Percentiles rank a stretch among this genome's conserved stretches.
These are phyloP conservation scores for Exophiala xenobiotica DNA, from an alignment of 2,329 filamentous ascomycete species.

Conservation along the genomic window DNA sequence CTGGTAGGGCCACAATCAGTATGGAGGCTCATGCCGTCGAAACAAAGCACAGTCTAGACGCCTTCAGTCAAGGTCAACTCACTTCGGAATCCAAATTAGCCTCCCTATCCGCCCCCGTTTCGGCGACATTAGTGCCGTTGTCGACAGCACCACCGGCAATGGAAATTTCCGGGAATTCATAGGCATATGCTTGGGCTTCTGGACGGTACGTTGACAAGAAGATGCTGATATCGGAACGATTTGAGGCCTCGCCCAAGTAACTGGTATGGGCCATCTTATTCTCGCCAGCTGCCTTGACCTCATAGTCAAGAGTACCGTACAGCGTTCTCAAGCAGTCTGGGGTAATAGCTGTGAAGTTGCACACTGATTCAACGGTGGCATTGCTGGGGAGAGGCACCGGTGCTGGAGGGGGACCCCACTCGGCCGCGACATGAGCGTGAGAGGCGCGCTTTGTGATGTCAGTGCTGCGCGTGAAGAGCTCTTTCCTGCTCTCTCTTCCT, in stretches of 20 bases:
- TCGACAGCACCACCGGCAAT: slow-evolving; percentile 35
- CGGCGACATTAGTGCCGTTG: slow-evolving; percentile 24
- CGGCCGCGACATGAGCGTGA: slow-evolving; percentile 14
- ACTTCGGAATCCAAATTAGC: slow-evolving; percentile 26
- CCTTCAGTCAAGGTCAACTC: not conserved
- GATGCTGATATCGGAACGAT: slow-evolving; percentile 45
- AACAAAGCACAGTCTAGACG: not conserved
- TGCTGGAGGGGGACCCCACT: slow-evolving; percentile 14
- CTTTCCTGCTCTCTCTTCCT: slow-evolving; percentile 11
- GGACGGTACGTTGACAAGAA: slow-evolving; percentile 41
- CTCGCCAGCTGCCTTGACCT: slow-evolving; percentile 42
- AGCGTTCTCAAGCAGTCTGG: slow-evolving; percentile 55
- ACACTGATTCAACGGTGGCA: slow-evolving; percentile 40
- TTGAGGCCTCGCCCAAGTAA: slow-evolving; percentile 47
- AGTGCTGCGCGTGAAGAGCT: slow-evolving; percentile 16
- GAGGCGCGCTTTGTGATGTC: slow-evolving; percentile 14
- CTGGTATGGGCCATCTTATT: slow-evolving; percentile 49
- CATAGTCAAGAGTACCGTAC: slow-evolving; percentile 57
- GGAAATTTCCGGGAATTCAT: slow-evolving; percentile 35
- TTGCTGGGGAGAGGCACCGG: slow-evolving; percentile 14
- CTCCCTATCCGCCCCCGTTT: slow-evolving; percentile 15
- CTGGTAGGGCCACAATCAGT: not conserved
- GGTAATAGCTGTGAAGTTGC: slow-evolving; percentile 54
- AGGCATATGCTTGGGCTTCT: slow-evolving; percentile 37
- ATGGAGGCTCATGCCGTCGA: too few species aligned